Evolutionary conservation across 1,139 yeast genomes (phyloP), one percentile per base, ranked within the genome.

Genomic region (Kodamaea alishanica): DNA sequence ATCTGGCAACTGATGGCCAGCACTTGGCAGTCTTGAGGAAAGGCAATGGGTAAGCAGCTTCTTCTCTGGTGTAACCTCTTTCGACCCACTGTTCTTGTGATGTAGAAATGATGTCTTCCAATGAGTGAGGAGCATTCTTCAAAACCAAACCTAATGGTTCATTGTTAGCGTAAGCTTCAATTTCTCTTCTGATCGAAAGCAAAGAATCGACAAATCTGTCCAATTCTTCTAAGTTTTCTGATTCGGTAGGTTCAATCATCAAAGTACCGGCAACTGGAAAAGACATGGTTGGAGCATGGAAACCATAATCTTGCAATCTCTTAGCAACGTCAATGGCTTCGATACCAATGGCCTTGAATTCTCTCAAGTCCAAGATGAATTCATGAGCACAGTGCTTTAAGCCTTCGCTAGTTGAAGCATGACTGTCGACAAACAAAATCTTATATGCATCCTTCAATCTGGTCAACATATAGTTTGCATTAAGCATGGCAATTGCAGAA

Each of bases 281-380:
- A 1, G 97, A 92, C 88, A 92, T 82, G 35, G 98, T 92, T 50
- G 98, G 98, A 1, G 97, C 97, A 63, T 92, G 98, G 81, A 92
- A 92, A 1, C 97, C 97, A 60, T 90, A 92, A 66, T 92, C 98
- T 65, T 92, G 97, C 46, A 92, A 76, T 63, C 98, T 80, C 71
- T 92, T 92, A 44, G 98, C 97, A 44, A 92, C 82, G 60, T 92
- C 98, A 54, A 90, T 88, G 23, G 97, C 97, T 63, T 92, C 97
- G 42, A 92, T 70, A 15, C 96, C 96, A 37, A 79, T 58, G 3
- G 75, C 64, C 67, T 90, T 89, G 70, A 84, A 87, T 36, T 84
- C 89, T 61, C 97, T 79, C 47, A 90, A 71, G 63, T 92, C 98
- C 45, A 92, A 72, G 52, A 92, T 92, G 61, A 92, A 92, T 66